Base-by-base conservation (phyloP, 306 rosid genomes). In the Lathyrus sativus region DNA sequence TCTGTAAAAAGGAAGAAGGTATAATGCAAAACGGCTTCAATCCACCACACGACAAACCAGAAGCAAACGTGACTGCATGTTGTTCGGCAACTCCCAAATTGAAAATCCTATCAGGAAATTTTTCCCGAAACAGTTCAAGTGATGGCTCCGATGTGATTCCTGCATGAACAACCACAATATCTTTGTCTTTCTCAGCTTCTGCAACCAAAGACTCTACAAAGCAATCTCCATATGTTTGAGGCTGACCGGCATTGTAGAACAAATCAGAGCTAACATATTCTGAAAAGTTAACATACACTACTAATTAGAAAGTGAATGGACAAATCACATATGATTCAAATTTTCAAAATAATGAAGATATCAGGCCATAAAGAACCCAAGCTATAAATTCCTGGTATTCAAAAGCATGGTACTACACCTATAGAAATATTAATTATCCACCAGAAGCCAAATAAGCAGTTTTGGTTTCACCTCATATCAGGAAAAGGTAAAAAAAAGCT, bases 41-140 rank as follows among this genome's bases (percentile, higher is more conserved):
- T 48, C 98, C 96, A 65, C 96, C 96, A 70, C 98, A 82, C 18
- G 96, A 61, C 83, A 92, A 76, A 71, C 98, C 98, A 67, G 96
- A 90, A 39, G 98, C 85, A 85, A 90, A 92, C 10, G 98, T 86
- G 60, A 92, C 98, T 50, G 98, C 98, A 46, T 92, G 98, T 76
- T 92, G 98, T 84, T 92, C 98, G 4, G 96, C 96, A 89, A 90
- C 83, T 58, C 98, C 96, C 80, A 92, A 84, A 55, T 92, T 85
- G 70, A 92, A 92, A 80, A 85, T 85, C 43, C 78, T 92, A 42
- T 90, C 96, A 0, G 96, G 96, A 75, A 92, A 83, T 62, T 80
- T 85, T 49, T 85, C 86, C 35, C 39, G 93, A 71, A 90, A 90
- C 70, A 86, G 72, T 59, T 85, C 81, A 60, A 90, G 76, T 15